Evolutionary conservation across 345 rosid genomes (phyloP).

Genomic region (Populus alba): DNA sequence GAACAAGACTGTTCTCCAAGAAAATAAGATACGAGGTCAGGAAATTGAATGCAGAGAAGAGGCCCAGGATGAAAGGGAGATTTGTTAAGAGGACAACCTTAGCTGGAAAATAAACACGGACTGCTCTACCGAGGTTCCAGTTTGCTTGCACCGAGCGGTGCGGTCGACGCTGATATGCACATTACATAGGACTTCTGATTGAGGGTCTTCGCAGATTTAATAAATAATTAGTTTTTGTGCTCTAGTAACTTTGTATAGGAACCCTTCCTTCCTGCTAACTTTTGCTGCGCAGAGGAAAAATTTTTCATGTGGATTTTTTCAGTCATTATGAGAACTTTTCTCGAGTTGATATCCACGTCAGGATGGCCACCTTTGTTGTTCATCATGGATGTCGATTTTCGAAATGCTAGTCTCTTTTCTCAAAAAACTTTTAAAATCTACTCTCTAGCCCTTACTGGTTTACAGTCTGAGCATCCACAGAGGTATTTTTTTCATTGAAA

Average conservation of each 20-base stretch:
- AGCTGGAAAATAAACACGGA: conserved; percentile 12
- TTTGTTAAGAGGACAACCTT: conserved; percentile 74
- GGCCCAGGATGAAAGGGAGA: conserved; percentile 98
- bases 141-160: background rate
- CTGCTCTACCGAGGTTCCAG: background rate
- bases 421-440: too few species aligned
- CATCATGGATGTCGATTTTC: too few species aligned
- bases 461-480: too few species aligned
- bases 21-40: conserved; percentile 96
- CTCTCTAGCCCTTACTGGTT: too few species aligned
- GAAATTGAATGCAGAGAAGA: conserved; percentile 86
- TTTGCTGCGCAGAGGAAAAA: background rate
- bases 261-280: background rate
- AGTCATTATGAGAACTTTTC: too few species aligned
- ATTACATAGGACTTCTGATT: background rate
- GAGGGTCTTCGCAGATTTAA: background rate
- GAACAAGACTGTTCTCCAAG: conserved; percentile 87
- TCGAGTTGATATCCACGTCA: too few species aligned
- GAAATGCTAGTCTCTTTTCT: too few species aligned
- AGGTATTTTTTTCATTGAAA: too few species aligned
- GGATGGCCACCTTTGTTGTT: too few species aligned
- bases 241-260: background rate
- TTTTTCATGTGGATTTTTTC: too few species aligned
- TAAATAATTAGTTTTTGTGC: background rate
- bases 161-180: background rate